Conservation (phyloP, 2,329 filamentous ascomycete species). For the Aaosphaeria arxii region DNA sequence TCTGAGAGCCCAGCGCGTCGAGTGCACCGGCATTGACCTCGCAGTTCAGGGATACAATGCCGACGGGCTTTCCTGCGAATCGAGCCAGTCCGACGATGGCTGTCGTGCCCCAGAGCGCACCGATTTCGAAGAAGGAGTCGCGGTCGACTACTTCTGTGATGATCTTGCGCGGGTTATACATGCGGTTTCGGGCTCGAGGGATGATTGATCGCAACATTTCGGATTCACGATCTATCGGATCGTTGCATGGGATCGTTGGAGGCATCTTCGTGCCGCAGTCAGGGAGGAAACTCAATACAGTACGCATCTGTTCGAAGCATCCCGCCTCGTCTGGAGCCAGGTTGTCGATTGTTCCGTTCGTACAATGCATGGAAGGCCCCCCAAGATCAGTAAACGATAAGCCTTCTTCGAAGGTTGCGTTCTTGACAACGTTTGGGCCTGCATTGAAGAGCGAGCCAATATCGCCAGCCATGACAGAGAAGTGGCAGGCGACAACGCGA, state of each 20-base stretch:
- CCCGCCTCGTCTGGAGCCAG: conserved; percentile 59
- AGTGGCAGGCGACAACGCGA: conserved; percentile 60
- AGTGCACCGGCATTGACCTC: conserved; percentile 60
- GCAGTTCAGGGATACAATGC: conserved; percentile 59
- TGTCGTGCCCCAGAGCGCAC: conserved; percentile 60
- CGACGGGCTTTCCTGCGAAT: conserved; percentile 55
- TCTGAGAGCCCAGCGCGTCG: conserved; percentile 60
- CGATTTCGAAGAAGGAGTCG: conserved; percentile 63
- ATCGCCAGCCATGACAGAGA: conserved; percentile 64
- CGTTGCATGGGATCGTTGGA: conserved; percentile 46
- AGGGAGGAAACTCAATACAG: conserved; percentile 57
- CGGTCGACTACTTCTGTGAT: conserved; percentile 57
- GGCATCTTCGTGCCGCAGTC: conserved; percentile 56
- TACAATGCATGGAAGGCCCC: conserved; percentile 60
- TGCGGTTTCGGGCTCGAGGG: conserved; percentile 55
- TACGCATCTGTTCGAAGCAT: conserved; percentile 60
- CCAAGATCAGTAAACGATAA: conserved; percentile 58
- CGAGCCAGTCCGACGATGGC: conserved; percentile 60
- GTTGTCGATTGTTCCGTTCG: conserved; percentile 66
- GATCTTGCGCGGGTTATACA: conserved; percentile 59
- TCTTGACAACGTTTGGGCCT: conserved; percentile 60
- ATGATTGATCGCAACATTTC: conserved; percentile 54
- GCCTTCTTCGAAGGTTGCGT: conserved; percentile 63
- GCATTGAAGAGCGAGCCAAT: conserved; percentile 63
- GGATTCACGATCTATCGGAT: conserved; percentile 51